Percentiles rank a stretch among this genome's conserved stretches.
phyloP scores from a whole-genome alignment of 169 alveolate genomes.

The Plasmodium knowlesi region DNA sequence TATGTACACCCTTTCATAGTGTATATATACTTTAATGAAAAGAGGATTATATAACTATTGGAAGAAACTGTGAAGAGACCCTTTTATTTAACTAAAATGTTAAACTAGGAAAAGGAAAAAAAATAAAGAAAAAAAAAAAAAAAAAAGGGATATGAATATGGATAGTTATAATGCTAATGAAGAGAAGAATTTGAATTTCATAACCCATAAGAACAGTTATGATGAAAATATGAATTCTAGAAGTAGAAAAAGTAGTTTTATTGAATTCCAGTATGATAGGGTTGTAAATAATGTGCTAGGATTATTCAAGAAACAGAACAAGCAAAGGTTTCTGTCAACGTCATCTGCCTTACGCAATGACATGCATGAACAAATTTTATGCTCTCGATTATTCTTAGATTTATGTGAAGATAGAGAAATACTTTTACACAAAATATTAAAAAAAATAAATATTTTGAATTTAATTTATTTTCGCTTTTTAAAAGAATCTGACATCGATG shows the following conservation, averaged over 20 bases:
- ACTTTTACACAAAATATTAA: conserved; percentile 58
- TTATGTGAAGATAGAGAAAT: conserved; percentile 57
- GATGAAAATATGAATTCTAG: conserved; percentile 24
- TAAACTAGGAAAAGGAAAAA: neutral
- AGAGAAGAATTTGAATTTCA: conserved; percentile 1
- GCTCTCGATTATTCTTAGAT: conserved; percentile 62
- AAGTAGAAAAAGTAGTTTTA: conserved; percentile 38
- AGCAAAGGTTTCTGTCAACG: conserved; percentile 39
- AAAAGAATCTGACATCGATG: conserved; percentile 69
- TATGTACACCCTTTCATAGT: conserved; percentile 2
- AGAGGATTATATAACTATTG: neutral
- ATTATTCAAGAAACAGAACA: conserved; percentile 44
- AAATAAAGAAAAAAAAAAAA: neutral
- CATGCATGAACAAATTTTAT: conserved; percentile 58
- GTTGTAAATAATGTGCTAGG: conserved; percentile 61
- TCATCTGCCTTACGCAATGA: conserved; percentile 69
- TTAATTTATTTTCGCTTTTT: conserved; percentile 70
- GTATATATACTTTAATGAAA: neutral
- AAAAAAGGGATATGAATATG: neutral
- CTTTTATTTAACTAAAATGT: conserved; percentile 17
- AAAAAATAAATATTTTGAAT: conserved; percentile 65
- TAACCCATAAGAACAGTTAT: neutral
- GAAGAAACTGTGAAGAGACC: conserved; percentile 1
- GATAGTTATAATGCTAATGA: conserved; percentile 29
- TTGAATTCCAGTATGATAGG: conserved; percentile 53